Evolutionary conservation across 75 land plant genomes (phyloP).

Genomic region (Pseudotsuga menziesii): DNA sequence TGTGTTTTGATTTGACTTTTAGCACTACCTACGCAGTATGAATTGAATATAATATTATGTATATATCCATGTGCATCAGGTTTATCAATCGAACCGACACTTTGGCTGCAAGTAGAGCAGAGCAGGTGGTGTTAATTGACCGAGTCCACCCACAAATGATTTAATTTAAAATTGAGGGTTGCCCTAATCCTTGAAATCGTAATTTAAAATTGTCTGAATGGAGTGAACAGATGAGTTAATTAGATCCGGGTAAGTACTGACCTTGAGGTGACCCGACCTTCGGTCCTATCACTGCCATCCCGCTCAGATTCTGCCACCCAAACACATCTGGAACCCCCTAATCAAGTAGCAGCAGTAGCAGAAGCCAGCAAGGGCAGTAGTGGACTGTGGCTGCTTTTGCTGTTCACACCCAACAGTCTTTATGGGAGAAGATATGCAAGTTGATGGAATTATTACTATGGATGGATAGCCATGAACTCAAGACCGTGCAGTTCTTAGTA

Average conservation of each 20-base stretch:
- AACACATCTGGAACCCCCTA: background rate
- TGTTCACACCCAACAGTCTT: background rate
- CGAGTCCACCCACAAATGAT: background rate
- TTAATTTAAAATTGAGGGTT: background rate
- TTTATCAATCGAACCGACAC: background rate
- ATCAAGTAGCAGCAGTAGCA: background rate
- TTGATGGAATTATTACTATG: background rate
- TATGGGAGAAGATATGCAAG: background rate
- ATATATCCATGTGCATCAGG: too few relatives aligned
- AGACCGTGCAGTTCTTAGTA: background rate
- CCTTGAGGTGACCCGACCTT: conserved; percentile 4
- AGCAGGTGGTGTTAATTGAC: conserved; percentile 10
- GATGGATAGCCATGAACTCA: background rate
- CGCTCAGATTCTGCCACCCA: too few relatives aligned
- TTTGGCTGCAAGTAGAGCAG: background rate
- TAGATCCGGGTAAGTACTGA: conserved; percentile 1
- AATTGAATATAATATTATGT: too few relatives aligned
- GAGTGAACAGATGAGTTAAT: conserved; percentile 3
- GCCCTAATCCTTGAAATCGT: background rate
- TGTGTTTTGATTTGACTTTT: too few relatives aligned
- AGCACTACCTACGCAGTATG: too few relatives aligned
- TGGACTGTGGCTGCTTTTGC: background rate
- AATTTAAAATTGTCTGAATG: conserved; percentile 4
- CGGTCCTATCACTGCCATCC: conserved; percentile 1
- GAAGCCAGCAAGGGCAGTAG: background rate